Evolutionary conservation across 805 yeast genomes (phyloP).

Genomic region (Candida peoriensis): DNA sequence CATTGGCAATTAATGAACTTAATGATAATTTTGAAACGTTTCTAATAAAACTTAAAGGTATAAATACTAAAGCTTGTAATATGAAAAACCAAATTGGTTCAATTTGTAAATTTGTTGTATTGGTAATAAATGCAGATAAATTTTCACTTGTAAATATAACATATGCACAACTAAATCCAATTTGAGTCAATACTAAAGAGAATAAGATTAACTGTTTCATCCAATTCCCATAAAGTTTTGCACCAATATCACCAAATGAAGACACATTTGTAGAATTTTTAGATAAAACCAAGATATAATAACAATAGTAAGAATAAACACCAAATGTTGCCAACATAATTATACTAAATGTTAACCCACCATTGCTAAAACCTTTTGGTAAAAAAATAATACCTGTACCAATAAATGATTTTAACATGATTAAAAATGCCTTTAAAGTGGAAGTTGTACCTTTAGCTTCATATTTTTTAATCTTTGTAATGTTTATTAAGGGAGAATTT

Average conservation of each 20-base stretch:
- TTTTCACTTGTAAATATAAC: slow-evolving; percentile 76
- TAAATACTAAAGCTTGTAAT: slow-evolving; percentile 50
- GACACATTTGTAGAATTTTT: slow-evolving; percentile 58
- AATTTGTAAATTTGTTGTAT: slow-evolving; percentile 39
- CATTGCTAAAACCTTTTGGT: slow-evolving; percentile 67
- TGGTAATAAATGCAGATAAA: slow-evolving; percentile 53
- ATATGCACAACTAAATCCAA: slow-evolving; percentile 80
- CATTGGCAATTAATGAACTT: slow-evolving; percentile 67
- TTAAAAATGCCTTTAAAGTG: slow-evolving; percentile 64
- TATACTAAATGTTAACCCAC: slow-evolving; percentile 62
- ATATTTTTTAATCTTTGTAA: slow-evolving; percentile 10
- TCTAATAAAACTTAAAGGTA: slow-evolving; percentile 68
- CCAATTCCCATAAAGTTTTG: slow-evolving; percentile 55
- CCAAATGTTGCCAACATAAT: slow-evolving; percentile 55
- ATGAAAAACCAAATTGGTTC: slow-evolving; percentile 43
- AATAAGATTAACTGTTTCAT: slow-evolving; percentile 57
- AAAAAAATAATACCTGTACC: slow-evolving; percentile 74
- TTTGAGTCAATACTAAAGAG: slow-evolving; percentile 65
- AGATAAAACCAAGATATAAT: slow-evolving; percentile 54
- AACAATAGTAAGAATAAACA: slow-evolving; percentile 72
- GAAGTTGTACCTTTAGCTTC: slow-evolving; percentile 61
- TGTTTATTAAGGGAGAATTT: slow-evolving; percentile 21
- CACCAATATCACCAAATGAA: slow-evolving; percentile 78
- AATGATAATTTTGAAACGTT: slow-evolving; percentile 72
- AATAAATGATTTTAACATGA: slow-evolving; percentile 67